A percentile compares a stretch with the other conserved stretches of the same genome.
Conservation (phyloP, 2,329 filamentous ascomycete genomes). For the Drechslerella coelobrocha region DNA sequence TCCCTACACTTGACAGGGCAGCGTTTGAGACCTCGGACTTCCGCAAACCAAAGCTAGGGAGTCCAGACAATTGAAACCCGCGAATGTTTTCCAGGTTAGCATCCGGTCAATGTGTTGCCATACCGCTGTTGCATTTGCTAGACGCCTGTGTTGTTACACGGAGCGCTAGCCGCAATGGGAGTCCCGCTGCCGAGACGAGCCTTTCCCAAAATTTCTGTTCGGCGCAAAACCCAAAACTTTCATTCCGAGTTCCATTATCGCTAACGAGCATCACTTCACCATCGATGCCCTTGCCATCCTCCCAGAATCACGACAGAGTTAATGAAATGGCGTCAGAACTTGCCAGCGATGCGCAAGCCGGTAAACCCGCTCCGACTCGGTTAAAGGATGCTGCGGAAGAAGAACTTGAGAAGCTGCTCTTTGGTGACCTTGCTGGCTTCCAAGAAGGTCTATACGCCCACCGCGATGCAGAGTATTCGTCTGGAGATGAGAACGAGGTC, state of each 20-base stretch:
- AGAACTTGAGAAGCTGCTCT: constrained; percentile 84
- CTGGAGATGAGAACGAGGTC: constrained; percentile 55
- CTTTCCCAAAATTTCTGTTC: constrained; percentile 40
- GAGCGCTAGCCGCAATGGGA: constrained; percentile 14
- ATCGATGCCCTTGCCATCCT: constrained; percentile 18
- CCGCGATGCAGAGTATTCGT: constrained; percentile 59
- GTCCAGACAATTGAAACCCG: too few relatives aligned
- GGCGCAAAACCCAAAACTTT: not conserved
- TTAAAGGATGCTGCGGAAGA: constrained; percentile 84
- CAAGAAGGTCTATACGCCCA: constrained; percentile 72
- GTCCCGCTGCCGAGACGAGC: constrained; percentile 8
- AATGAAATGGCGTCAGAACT: constrained; percentile 21
- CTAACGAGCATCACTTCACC: not conserved
- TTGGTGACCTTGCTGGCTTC: constrained; percentile 86
- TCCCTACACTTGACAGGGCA: too few relatives aligned
- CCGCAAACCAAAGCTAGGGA: too few relatives aligned
- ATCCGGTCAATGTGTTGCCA: not conserved
- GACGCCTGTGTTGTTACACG: constrained; percentile 29
- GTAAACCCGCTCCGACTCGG: constrained; percentile 30
- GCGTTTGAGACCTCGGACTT: too few relatives aligned
- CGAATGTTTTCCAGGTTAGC: too few relatives aligned
- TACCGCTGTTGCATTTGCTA: constrained; percentile 18
- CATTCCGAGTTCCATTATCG: not conserved
- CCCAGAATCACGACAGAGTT: not conserved
- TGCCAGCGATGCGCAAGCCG: constrained; percentile 6